These are phyloP conservation scores for Helotiales sp. DNA, from an alignment of 2,329 filamentous ascomycete species.

Conservation along the genomic window DNA sequence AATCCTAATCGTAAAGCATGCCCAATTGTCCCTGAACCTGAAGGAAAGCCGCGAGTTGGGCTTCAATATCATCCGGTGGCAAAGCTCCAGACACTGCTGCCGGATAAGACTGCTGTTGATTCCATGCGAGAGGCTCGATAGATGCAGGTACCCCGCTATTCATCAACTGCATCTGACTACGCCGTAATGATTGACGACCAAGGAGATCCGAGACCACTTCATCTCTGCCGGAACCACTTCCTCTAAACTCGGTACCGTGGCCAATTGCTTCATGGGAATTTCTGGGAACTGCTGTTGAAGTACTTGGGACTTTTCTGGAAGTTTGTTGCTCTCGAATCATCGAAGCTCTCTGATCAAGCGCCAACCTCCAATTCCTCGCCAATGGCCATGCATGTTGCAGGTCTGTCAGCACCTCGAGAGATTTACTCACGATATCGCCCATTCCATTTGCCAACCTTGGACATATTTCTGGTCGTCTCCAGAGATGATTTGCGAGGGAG, in stretches of 20 bases:
- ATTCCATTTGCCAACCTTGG: neutral
- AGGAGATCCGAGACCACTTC: neutral
- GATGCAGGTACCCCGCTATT: neutral
- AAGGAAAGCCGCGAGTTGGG: slow-evolving; percentile 7
- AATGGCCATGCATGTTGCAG: slow-evolving; percentile 31
- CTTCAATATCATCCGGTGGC: slow-evolving; percentile 5
- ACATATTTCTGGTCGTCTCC: slow-evolving; percentile 28
- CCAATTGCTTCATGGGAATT: neutral
- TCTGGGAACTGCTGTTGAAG: neutral
- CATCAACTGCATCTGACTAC: too few relatives aligned
- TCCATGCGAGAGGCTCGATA: neutral
- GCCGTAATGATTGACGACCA: neutral
- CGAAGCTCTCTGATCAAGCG: slow-evolving; percentile 2
- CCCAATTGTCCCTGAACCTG: slow-evolving; percentile 1
- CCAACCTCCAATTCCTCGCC: slow-evolving; percentile 7
- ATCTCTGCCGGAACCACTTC: neutral
- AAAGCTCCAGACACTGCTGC: neutral
- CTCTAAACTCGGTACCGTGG: neutral
- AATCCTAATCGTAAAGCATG: neutral
- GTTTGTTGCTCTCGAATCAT: neutral
- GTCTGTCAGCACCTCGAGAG: slow-evolving; percentile 28
- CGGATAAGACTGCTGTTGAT: neutral
- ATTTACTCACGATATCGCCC: slow-evolving; percentile 6
- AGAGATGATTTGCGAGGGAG: slow-evolving; percentile 38
- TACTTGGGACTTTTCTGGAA: neutral